Evolutionary conservation across 345 rosid genomes (phyloP), one percentile per base, ranked within the genome.

Genomic region (Aethionema arabicum): DNA sequence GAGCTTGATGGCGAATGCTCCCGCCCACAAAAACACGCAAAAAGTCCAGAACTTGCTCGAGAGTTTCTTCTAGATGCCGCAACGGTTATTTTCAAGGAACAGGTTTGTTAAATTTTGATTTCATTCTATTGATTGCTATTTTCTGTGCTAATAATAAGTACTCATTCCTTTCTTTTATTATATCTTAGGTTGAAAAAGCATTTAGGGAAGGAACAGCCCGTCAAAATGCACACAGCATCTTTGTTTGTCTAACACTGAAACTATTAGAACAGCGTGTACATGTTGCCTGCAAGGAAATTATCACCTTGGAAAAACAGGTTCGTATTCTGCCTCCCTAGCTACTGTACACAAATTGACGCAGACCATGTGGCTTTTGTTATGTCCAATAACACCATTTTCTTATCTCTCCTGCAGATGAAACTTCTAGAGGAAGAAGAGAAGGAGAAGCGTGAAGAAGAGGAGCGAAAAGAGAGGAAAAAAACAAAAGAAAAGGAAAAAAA

Each of bases 1-100:
- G 97, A 92, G 56, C 78, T 90, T 38, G 97, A 90, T 82, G 97
- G 88, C 45, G 99, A 92, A 68, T 92, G 98, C 79, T 84, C 85
- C 63, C 99, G 97, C 71, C 97, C 99, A 40, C 99, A 92, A 71
- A 90, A 92, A 77, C 99, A 92, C 81, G 99, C 97, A 43, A 92
- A 92, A 85, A 92, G 91, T 85, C 97, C 97, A 60, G 99, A 92
- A 75, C 99, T 90, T 78, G 99, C 99, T 77, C 86, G 99, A 76
- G 99, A 92, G 76, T 92, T 92, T 82, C 99, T 92, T 74, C 76
- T 92, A 44, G 99, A 92, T 80, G 96, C 97, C 41, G 96, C 99
- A 41, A 83, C 91, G 14, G 95, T 93, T 65, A 90, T 93, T 48
- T 90, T 93, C 67, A 93, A 85, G 82, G 99, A 93, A 77, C 97